phyloP scores from a whole-genome alignment of 495 filamentous ascomycete species.

The Hamigera avellanea region DNA sequence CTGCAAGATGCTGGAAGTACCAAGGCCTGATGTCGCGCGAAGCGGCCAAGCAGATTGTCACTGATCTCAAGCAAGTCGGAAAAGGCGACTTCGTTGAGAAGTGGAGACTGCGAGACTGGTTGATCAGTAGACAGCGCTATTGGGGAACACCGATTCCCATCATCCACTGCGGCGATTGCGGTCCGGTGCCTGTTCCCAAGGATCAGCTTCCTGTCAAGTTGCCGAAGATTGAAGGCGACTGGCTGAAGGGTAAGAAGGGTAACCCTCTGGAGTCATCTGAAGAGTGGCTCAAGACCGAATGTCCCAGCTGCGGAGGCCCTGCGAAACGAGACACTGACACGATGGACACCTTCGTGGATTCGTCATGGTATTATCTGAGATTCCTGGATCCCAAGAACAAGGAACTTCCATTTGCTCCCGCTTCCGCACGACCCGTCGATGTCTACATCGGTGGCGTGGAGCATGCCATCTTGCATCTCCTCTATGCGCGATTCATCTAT shows the following conservation, averaged over 20 bases:
- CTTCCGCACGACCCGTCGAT: conserved; percentile 60
- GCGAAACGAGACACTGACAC: conserved; percentile 84
- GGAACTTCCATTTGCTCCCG: conserved; percentile 45
- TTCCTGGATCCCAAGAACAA: conserved; percentile 61
- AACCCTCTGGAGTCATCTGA: conserved; percentile 62
- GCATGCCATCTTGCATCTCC: conserved; percentile 83
- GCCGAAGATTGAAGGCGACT: conserved; percentile 56
- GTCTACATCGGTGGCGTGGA: conserved; percentile 82
- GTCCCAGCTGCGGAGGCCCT: conserved; percentile 56
- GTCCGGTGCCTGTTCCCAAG: conserved; percentile 65
- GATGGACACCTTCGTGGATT: conserved; percentile 94
- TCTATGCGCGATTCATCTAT: conserved; percentile 83
- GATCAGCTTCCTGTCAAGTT: conserved; percentile 67
- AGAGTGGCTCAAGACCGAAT: conserved; percentile 65
- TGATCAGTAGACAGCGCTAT: conserved; percentile 79
- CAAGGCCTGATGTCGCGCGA: conserved; percentile 47
- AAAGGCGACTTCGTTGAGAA: conserved; percentile 48
- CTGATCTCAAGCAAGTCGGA: conserved; percentile 37
- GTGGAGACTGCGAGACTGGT: conserved; percentile 76
- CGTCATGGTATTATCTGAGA: conserved; percentile 83
- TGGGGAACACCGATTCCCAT: conserved; percentile 90
- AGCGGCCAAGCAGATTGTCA: conserved; percentile 49
- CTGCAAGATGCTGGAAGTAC: conserved; percentile 31
- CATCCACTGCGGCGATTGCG: conserved; percentile 69
- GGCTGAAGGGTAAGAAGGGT: conserved; percentile 56